Evolutionary conservation across 306 rosid genomes (phyloP).

Genomic region (Comarum palustre): DNA sequence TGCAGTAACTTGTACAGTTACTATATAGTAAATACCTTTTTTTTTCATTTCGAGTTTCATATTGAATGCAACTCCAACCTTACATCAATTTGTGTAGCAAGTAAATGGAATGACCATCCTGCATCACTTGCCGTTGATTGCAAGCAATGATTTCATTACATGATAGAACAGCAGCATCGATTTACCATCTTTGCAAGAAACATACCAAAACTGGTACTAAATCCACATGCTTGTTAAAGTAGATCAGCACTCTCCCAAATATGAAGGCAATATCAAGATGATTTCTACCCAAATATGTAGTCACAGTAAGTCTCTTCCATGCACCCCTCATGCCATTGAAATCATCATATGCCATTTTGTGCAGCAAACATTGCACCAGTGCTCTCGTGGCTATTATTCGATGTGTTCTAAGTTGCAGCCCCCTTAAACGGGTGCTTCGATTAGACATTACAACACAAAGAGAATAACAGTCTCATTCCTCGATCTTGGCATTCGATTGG

Average conservation of each 20-base stretch:
- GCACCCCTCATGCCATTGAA: not conserved
- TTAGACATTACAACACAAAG: conserved; percentile 6
- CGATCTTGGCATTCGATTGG: not conserved
- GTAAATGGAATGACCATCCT: not conserved
- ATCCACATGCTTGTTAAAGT: not conserved
- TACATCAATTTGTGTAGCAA: not conserved
- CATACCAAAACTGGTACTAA: not conserved
- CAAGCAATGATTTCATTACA: not conserved
- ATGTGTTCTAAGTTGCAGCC: not conserved
- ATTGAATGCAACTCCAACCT: too few relatives aligned
- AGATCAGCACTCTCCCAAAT: not conserved
- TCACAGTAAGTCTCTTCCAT: not conserved
- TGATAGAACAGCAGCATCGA: not conserved
- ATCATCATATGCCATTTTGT: not conserved
- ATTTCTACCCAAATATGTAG: not conserved
- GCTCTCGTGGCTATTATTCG: not conserved
- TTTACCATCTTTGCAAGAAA: conserved; percentile 7
- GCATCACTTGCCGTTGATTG: not conserved
- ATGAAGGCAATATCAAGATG: not conserved
- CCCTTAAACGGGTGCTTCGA: not conserved
- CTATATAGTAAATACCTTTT: too few relatives aligned
- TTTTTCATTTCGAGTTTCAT: too few relatives aligned
- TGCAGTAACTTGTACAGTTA: too few relatives aligned
- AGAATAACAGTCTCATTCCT: not conserved
- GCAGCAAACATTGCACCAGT: not conserved